Evolutionary conservation across 192 early-diverging fungal species (phyloP).

Genomic region (Backusella parvicylindrica): DNA sequence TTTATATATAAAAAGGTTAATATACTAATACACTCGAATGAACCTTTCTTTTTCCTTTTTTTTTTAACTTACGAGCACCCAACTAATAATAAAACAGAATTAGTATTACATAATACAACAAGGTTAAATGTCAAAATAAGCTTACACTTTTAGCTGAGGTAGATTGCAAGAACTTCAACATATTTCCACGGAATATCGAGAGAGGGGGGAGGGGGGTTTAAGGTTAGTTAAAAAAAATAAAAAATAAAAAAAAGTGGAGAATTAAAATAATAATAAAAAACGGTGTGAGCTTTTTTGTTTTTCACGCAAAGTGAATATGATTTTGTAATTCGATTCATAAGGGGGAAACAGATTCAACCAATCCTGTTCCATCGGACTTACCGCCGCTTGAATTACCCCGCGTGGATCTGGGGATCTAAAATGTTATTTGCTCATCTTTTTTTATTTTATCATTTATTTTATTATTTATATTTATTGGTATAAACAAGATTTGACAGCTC

Average conservation of each 20-base stretch:
- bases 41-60: neutral
- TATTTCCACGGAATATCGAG: neutral
- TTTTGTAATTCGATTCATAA: no score
- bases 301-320: neutral
- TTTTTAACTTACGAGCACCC: constrained; percentile 23
- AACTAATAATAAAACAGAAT: constrained; percentile 2
- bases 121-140: neutral
- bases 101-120: neutral
- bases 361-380: neutral
- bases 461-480: neutral
- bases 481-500: neutral
- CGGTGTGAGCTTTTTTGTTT: neutral
- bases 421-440: neutral
- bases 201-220: neutral
- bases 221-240: neutral
- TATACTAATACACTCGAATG: neutral
- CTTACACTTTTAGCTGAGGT: constrained; percentile 11
- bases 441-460: neutral
- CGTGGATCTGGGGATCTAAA: neutral
- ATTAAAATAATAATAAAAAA: neutral
- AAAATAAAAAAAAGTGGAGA: neutral
- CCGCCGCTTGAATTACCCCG: neutral
- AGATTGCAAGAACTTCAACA: constrained; percentile 20
- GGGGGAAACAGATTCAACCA: neutral
- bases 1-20: constrained; percentile 25